Evolutionary conservation across 2,329 filamentous ascomycete species (phyloP), one percentile per base, ranked within the genome.

Genomic region (Alternaria postmessia): DNA sequence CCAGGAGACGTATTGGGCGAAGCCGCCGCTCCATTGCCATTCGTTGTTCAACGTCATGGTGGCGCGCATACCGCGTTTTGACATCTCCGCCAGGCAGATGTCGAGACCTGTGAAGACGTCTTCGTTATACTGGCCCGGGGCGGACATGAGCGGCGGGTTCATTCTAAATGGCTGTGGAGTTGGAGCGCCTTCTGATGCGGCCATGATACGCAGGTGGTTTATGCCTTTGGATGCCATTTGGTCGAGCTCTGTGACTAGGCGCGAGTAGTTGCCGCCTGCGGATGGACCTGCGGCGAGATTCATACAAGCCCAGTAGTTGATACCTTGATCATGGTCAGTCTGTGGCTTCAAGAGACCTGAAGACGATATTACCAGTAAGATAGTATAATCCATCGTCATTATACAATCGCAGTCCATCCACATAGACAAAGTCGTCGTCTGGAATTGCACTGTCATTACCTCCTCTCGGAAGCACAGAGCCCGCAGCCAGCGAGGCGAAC

Each of bases 241-340:
- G 47, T 80, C 77, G 22, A 80, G 71, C 54, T 80, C 78, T 7
- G 70, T 76, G 51, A 74, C 66, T 6, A 80, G 71, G 22, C 78
- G 77, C 7, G 75, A 70, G 56, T 75, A 71, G 44, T 80, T 78
- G 7, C 78, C 78, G 16, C 78, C 78, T 22, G 69, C 66, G 3
- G 74, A 71, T 3, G 66, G 68, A 28, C 75, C 68, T 32, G 78
- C 76, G 4, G 78, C 78, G 16, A 80, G 58, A 52, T 80, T 80
- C 72, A 80, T 75, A 54, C 78, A 80, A 30, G 77, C 74, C 78
- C 78, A 80, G 65, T 80, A 80, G 51, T 80, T 80, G 44, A 80
- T 57, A 64, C 78, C 71, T 74, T 8, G 5, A 12, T 4, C 5
- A 5, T 3, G 16, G 14, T 69, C 20, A 69, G 53, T 39, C 7